Percentiles rank a stretch among this genome's conserved stretches.
Conservation (phyloP, 805 yeast species). For the Cyberlindnera mississippiensis region DNA sequence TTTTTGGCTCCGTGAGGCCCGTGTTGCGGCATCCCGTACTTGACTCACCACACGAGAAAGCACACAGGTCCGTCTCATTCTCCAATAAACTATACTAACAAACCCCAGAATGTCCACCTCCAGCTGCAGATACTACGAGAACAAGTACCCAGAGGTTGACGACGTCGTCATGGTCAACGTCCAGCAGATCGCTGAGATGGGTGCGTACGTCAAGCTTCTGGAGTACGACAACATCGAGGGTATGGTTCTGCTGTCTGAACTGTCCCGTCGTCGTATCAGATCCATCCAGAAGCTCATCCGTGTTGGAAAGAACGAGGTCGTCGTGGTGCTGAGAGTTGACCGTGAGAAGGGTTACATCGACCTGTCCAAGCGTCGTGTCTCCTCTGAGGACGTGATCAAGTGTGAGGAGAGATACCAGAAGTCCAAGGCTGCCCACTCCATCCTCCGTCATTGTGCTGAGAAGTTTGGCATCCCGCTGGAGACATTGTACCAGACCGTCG, state of each 20-base stretch:
- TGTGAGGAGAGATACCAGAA: constrained; percentile 98
- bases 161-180: constrained; percentile 99
- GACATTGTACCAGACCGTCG: constrained; percentile 78
- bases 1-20: too few relatives aligned
- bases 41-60: too few relatives aligned
- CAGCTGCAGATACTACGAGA: constrained; percentile 94
- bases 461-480: constrained; percentile 88
- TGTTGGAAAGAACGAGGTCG: constrained; percentile 98
- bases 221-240: constrained; percentile 99
- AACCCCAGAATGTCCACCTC: constrained; percentile 63
- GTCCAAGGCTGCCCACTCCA: constrained; percentile 97
- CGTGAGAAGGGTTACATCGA: constrained; percentile 98
- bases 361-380: constrained; percentile 93
- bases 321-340: constrained; percentile 95
- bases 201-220: constrained; percentile 92
- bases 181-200: constrained; percentile 98
- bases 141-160: constrained; percentile 97
- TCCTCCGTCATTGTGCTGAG: constrained; percentile 96
- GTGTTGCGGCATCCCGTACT: too few relatives aligned
- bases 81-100: too few relatives aligned
- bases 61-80: not conserved
- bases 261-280: constrained; percentile 97
- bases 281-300: constrained; percentile 96
- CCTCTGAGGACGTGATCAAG: constrained; percentile 94
- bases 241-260: constrained; percentile 92